A percentile compares a stretch with the other conserved stretches of the same genome.
These are phyloP conservation scores for Rhinocladiella similis DNA, from an alignment of 2,329 filamentous ascomycete species.

Conservation along the genomic window DNA sequence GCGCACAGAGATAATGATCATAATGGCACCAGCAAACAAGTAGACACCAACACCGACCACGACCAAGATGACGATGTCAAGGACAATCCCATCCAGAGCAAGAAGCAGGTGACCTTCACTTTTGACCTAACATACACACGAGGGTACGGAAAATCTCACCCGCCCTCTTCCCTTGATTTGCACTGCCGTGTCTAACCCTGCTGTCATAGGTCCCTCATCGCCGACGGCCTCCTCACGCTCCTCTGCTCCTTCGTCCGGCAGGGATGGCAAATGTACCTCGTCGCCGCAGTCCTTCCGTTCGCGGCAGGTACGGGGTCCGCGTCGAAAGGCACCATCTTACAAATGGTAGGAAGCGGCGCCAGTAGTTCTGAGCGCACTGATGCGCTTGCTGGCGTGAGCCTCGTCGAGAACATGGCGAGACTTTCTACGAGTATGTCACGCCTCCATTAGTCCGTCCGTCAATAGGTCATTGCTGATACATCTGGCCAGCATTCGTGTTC, in stretches of 20 bases:
- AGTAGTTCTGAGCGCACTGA: conserved; percentile 56
- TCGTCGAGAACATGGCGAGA: conserved; percentile 68
- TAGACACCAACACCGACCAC: not conserved
- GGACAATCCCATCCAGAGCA: conserved; percentile 16
- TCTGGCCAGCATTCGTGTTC: conserved; percentile 63
- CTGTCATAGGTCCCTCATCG: conserved; percentile 52
- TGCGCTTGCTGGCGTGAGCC: conserved; percentile 66
- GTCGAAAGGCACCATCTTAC: conserved; percentile 71
- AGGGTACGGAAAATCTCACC: conserved; percentile 37
- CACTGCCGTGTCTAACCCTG: not conserved
- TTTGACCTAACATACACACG: conserved; percentile 70
- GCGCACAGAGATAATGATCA: not conserved
- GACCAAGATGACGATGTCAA: conserved; percentile 1
- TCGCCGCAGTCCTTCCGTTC: conserved; percentile 65
- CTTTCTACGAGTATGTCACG: conserved; percentile 55
- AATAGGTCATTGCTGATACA: not conserved
- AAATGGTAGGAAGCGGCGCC: conserved; percentile 61
- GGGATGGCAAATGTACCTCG: conserved; percentile 69
- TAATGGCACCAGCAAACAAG: not conserved
- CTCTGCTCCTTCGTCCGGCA: conserved; percentile 62
- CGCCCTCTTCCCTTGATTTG: not conserved
- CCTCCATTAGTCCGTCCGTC: not conserved
- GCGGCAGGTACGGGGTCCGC: conserved; percentile 69
- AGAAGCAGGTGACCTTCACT: conserved; percentile 42
- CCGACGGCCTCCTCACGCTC: conserved; percentile 65